A percentile compares a stretch with the other conserved stretches of the same genome.
These are phyloP conservation scores for Pichiaceae sp. DNA, from an alignment of 1,139 yeast genomes.

Conservation along the genomic window DNA sequence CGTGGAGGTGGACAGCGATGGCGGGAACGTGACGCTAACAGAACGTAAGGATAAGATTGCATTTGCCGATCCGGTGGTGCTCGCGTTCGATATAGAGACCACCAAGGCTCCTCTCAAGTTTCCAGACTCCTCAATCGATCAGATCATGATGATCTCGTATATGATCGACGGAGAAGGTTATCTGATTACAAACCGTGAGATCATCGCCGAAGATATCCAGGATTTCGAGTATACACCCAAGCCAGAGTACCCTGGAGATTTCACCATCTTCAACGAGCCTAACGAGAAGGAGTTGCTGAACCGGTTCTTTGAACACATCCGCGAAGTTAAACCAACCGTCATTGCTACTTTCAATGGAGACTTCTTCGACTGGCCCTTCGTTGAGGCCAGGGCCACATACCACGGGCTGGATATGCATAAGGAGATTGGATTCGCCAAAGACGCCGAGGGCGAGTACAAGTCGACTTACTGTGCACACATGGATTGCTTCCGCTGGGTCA, in stretches of 20 bases:
- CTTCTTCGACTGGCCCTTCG: conserved; percentile 98
- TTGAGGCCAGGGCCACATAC: conserved; percentile 74
- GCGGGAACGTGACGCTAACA: conserved; percentile 39
- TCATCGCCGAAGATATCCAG: conserved; percentile 88
- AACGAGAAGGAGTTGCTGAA: conserved; percentile 70
- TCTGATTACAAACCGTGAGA: conserved; percentile 87
- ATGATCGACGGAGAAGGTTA: conserved; percentile 98
- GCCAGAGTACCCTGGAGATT: conserved; percentile 89
- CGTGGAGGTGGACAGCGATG: conserved; percentile 52
- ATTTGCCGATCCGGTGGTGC: conserved; percentile 94
- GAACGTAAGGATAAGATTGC: conserved; percentile 74
- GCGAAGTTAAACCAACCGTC: conserved; percentile 86
- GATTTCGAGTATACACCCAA: conserved; percentile 97
- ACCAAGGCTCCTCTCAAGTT: conserved; percentile 94
- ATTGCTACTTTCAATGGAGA: conserved; percentile 98
- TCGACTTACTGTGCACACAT: conserved; percentile 90
- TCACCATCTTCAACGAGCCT: conserved; percentile 83
- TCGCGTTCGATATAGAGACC: conserved; percentile 97
- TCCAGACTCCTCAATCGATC: conserved; percentile 90
- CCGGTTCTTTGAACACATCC: conserved; percentile 82
- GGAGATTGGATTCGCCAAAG: conserved; percentile 91
- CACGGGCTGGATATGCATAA: conserved; percentile 87
- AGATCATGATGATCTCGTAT: conserved; percentile 97
- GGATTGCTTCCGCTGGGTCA: conserved; percentile 99
- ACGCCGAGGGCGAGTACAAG: conserved; percentile 86